These are phyloP conservation scores for Globisporangium cylindrosporum DNA, from an alignment of 352 stramenopile species.

Conservation along the genomic window DNA sequence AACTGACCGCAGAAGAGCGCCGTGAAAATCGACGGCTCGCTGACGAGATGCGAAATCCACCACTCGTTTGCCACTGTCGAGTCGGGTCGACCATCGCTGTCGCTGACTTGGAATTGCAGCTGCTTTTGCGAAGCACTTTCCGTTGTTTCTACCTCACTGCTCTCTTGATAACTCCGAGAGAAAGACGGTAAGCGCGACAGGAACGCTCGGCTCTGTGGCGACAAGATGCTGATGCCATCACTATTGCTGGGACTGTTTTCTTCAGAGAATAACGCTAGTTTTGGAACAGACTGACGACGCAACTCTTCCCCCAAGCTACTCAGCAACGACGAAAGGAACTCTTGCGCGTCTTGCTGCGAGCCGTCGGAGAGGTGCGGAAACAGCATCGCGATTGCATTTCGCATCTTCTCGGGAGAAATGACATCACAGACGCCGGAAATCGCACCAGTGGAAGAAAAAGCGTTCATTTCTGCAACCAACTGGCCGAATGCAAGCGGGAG, in stretches of 20 bases:
- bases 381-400: slow-evolving; percentile 66
- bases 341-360: slow-evolving; percentile 95
- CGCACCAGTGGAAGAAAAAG: slow-evolving; percentile 23
- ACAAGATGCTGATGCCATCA: slow-evolving; percentile 51
- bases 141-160: background rate
- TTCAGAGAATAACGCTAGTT: slow-evolving; percentile 19
- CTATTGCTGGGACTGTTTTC: background rate
- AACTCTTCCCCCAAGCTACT: slow-evolving; percentile 93
- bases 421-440: slow-evolving; percentile 27
- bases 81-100: slow-evolving; percentile 93
- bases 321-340: slow-evolving; percentile 92
- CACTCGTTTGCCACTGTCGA: slow-evolving; percentile 94
- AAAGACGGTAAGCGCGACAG: slow-evolving; percentile 24
- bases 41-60: slow-evolving; percentile 95
- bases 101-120: slow-evolving; percentile 45
- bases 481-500: slow-evolving; percentile 69
- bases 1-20: slow-evolving; percentile 97
- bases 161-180: background rate
- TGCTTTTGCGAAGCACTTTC: background rate
- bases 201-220: slow-evolving; percentile 28
- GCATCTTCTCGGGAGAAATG: slow-evolving; percentile 73
- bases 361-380: slow-evolving; percentile 89
- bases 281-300: slow-evolving; percentile 45
- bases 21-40: slow-evolving; percentile 94
- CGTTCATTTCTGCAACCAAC: slow-evolving; percentile 60